Evolutionary conservation across 768 basidiomycete species (phyloP), one percentile per base, ranked within the genome.

Genomic region (Serendipita sp.): DNA sequence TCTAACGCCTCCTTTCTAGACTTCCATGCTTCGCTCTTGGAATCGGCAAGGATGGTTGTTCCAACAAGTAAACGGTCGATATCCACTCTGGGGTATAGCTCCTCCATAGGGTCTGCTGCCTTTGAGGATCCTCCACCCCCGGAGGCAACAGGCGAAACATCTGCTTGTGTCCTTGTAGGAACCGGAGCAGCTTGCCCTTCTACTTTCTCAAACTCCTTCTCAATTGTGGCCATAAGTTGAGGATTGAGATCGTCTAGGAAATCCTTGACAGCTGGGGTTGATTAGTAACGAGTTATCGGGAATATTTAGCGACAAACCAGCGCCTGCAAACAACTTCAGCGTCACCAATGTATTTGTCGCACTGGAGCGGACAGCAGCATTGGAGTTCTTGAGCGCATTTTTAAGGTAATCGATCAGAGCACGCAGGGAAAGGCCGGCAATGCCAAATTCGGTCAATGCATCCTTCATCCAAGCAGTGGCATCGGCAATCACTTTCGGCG

Each of bases 1-100:
- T 98, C 96, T 63, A 98, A 77, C 2, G 90, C 93, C 69, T 97
- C 95, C 71, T 99, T 99, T 74, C 94, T 86, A 1, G 82, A 83
- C 75, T 98, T 98, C 95, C 95, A 99, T 0, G 91, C 85, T 66
- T 95, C 94, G 67, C 85, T 95, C 75, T 90, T 93, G 9, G 85
- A 78, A 68, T 92, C 90, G 1, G 83, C 77, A 16, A 96, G 73
- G 51, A 94, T 86, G 3, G 84, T 83, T 0, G 90, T 90, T 24
- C 86, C 86, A 66, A 86, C 86, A 61, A 98, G 76, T 26, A 99
- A 73, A 61, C 81, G 78, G 67, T 98, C 94, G 42, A 98, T 77
- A 68, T 99, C 96, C 42, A 97, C 88, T 30, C 96, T 83, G 28
- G 96, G 96, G 71, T 96, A 95, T 42, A 99, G 77, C 53, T 96